Percentiles rank a stretch among this genome's conserved stretches.
Evolutionary conservation across 2,329 filamentous ascomycete genomes (phyloP).

Genomic region (Penicillium sp.): DNA sequence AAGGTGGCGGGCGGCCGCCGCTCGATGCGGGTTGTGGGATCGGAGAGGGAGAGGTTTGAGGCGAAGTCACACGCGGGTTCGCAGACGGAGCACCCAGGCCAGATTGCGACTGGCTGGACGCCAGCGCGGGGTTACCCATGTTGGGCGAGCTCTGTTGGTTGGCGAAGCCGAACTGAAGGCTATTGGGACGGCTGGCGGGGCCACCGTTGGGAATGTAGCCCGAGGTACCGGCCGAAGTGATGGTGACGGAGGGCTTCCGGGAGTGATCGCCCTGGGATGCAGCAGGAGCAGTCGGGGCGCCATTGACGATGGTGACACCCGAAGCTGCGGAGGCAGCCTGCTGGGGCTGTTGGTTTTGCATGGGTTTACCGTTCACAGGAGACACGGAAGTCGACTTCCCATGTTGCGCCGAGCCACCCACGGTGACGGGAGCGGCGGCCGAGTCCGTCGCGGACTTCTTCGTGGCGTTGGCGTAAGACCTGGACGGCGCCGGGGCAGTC

Average conservation of each 20-base stretch:
- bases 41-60: constrained; percentile 83
- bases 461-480: constrained; percentile 62
- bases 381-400: constrained; percentile 65
- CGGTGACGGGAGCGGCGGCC: constrained; percentile 52
- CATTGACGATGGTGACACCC: constrained; percentile 66
- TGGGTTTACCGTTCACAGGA: constrained; percentile 80
- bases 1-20: constrained; percentile 79
- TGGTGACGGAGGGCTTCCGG: constrained; percentile 87
- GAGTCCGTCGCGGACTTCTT: constrained; percentile 57
- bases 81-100: constrained; percentile 49
- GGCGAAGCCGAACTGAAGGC: constrained; percentile 79
- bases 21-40: constrained; percentile 86
- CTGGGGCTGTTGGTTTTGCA: constrained; percentile 43
- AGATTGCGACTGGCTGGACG: constrained; percentile 39
- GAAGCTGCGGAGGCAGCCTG: constrained; percentile 24
- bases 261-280: constrained; percentile 64
- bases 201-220: constrained; percentile 77
- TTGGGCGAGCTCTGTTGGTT: constrained; percentile 62
- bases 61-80: constrained; percentile 75
- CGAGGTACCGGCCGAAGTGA: constrained; percentile 76
- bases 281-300: constrained; percentile 47
- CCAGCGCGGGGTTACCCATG: constrained; percentile 59
- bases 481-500: constrained; percentile 53
- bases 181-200: constrained; percentile 54
- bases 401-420: constrained; percentile 53